phyloP scores from a whole-genome alignment of 2,329 filamentous ascomycete species.

The Thielaviopsis populi region DNA sequence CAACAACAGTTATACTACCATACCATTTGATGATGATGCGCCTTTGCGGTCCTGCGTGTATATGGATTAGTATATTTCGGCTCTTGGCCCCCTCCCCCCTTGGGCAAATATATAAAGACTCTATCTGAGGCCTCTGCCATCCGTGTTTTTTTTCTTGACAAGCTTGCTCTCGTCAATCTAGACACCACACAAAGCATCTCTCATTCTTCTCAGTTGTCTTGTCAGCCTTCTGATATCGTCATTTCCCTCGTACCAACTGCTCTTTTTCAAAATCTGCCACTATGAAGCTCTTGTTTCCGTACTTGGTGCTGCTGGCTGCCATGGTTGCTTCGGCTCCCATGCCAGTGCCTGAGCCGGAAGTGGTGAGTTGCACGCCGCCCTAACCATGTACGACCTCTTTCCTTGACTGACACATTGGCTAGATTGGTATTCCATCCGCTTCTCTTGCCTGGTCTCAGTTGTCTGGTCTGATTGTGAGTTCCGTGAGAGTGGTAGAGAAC shows the following conservation, averaged over 20 bases:
- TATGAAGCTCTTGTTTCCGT: slow-evolving; percentile 24
- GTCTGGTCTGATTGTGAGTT: slow-evolving; percentile 40
- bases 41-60: not conserved
- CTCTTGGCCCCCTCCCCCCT: not conserved
- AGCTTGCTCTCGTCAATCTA: too few species aligned
- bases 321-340: slow-evolving; percentile 21
- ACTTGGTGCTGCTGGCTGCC: slow-evolving; percentile 20
- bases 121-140: not conserved
- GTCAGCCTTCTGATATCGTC: not conserved
- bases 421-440: slow-evolving; percentile 48
- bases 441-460: slow-evolving; percentile 44
- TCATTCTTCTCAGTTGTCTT: not conserved
- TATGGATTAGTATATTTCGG: not conserved
- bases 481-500: slow-evolving; percentile 36
- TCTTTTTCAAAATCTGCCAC: not conserved
- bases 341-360: slow-evolving; percentile 21
- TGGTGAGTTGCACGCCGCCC: not conserved
- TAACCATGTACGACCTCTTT: not conserved
- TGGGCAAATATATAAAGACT: not conserved
- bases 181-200: not conserved
- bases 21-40: not conserved
- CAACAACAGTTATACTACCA: not conserved
- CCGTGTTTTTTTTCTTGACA: not conserved
- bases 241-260: too few species aligned
- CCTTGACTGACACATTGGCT: not conserved